Conservation (phyloP, 306 rosid species). For the Sphenostylis stenocarpa region DNA sequence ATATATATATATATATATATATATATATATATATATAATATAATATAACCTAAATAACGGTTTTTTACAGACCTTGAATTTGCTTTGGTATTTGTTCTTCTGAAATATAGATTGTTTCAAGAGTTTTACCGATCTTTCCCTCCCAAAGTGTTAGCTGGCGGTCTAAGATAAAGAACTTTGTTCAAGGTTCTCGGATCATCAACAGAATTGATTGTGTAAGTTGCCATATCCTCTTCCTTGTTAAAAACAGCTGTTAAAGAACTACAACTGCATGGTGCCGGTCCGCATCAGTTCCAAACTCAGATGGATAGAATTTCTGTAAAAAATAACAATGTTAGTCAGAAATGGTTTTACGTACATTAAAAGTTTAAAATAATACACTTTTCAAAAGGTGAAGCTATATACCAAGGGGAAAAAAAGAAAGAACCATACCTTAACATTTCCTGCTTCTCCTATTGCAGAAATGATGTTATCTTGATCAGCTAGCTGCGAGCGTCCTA, state of each 20-base stretch:
- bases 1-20: too few relatives aligned
- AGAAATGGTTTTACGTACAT: too few relatives aligned
- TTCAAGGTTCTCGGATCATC: conserved; percentile 65
- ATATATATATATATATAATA: too few relatives aligned
- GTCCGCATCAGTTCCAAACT: conserved; percentile 52
- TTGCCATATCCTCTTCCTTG: conserved; percentile 51
- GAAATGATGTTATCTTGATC: conserved; percentile 77
- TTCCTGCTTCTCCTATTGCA: conserved; percentile 79
- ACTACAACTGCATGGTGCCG: conserved; percentile 29
- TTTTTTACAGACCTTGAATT: conserved; percentile 38
- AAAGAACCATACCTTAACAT: conserved; percentile 55
- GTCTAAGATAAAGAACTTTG: conserved; percentile 48
- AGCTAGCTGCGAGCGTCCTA: conserved; percentile 40
- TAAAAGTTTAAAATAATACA: too few relatives aligned
- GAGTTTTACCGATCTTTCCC: conserved; percentile 47
- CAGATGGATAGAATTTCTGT: conserved; percentile 57
- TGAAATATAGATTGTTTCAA: conserved; percentile 43
- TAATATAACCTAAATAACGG: background rate
- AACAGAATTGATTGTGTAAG: conserved; percentile 47
- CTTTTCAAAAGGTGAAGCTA: too few relatives aligned
- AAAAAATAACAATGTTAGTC: too few relatives aligned
- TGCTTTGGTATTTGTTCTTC: conserved; percentile 42
- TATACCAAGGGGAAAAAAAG: background rate
- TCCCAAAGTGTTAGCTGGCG: conserved; percentile 54
- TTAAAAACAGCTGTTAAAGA: conserved; percentile 37